phyloP scores from a whole-genome alignment of 2,329 filamentous ascomycete species.

The Teratosphaeria viscida region DNA sequence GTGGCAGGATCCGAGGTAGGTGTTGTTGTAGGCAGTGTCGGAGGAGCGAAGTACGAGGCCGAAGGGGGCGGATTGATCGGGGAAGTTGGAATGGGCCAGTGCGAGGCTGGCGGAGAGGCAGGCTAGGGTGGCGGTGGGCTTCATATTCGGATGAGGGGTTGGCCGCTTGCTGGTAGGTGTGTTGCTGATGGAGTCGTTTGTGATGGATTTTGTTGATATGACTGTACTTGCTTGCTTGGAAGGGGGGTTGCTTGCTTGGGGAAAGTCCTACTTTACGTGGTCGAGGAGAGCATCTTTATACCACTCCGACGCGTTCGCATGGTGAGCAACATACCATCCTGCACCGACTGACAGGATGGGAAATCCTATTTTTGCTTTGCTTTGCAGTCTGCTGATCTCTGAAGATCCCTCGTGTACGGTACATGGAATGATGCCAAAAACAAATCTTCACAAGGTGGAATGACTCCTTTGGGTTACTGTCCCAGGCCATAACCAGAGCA shows the following conservation, averaged over 20 bases:
- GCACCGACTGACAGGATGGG: background rate
- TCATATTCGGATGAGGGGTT: background rate
- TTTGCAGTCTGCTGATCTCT: background rate
- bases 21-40: background rate
- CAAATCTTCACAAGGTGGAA: background rate
- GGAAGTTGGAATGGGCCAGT: background rate
- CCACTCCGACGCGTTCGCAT: background rate
- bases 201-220: background rate
- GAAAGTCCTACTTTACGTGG: background rate
- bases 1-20: background rate
- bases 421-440: background rate
- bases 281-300: background rate
- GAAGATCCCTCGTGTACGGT: background rate
- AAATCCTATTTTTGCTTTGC: background rate
- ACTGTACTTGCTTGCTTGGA: too few relatives aligned
- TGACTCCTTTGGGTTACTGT: background rate
- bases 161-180: background rate
- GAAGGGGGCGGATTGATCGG: background rate
- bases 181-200: background rate
- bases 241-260: background rate
- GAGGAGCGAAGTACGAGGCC: background rate
- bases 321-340: background rate
- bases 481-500: background rate
- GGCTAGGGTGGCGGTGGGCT: background rate
- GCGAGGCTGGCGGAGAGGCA: background rate